Evolutionary conservation across 2,329 filamentous ascomycete species (phyloP), one percentile per base, ranked within the genome.

Genomic region (Aspergillus sp.): DNA sequence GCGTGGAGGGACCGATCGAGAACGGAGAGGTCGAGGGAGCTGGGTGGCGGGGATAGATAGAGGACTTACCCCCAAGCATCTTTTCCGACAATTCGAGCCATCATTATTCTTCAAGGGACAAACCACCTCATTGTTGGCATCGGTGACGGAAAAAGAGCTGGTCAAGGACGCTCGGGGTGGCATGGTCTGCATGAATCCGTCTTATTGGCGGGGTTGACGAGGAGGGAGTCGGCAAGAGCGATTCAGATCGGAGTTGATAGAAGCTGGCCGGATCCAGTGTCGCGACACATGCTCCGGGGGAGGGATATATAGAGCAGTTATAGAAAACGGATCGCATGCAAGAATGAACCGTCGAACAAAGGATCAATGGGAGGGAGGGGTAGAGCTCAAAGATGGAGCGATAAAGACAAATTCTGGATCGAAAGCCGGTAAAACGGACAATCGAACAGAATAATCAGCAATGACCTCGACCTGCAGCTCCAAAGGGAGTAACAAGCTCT

Each of bases 81-180:
- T 87, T 82, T 99, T 99, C 76, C 93, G 89, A 82, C 95, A 99
- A 80, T 89, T 91, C 67, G 93, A 96, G 75, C 91, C 91, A 86
- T 99, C 95, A 73, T 96, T 93, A 75, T 97, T 97, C 73, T 87
- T 88, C 77, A 99, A 82, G 66, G 95, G 95, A 79, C 95, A 99
- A 72, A 97, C 90, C 73, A 99, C 95, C 79, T 98, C 93, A 77
- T 96, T 96, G 77, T 90, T 93, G 76, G 89, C 85, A 82, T 96
- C 91, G 49, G 90, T 90, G 70, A 96, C 90, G 66, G 91, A 93
- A 77, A 96, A 96, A 65, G 91, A 95, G 73, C 90, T 91, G 63
- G 90, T 95, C 73, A 96, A 83, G 66, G 90, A 88, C 70, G 90
- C 86, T 84, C 91, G 87, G 73, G 91, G 91, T 79, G 93, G 92